Evolutionary conservation across 2,329 filamentous ascomycete species (phyloP).

Genomic region (Phoma sp.): DNA sequence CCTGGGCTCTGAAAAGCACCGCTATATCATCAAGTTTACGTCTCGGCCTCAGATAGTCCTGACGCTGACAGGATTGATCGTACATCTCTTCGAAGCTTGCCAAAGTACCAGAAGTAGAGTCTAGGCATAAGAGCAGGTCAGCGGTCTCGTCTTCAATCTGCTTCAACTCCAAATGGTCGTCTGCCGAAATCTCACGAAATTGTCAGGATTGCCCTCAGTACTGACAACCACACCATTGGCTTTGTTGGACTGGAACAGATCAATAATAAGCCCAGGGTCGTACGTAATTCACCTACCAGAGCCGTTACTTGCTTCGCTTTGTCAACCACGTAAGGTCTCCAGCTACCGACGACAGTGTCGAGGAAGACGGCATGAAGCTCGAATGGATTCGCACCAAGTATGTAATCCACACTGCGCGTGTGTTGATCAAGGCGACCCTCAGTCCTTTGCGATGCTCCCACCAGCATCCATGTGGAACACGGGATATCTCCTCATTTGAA

Average conservation of each 20-base stretch:
- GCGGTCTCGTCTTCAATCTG: slow-evolving; percentile 27
- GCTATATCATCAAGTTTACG: too few relatives aligned
- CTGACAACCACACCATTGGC: neutral
- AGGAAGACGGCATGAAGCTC: slow-evolving; percentile 33
- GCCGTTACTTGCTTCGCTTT: too few relatives aligned
- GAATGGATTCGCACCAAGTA: slow-evolving; percentile 24
- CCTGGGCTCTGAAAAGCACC: neutral
- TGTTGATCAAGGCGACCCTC: neutral
- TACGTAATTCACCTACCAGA: too few relatives aligned
- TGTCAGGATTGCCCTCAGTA: slow-evolving; percentile 1
- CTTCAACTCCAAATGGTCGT: slow-evolving; percentile 29
- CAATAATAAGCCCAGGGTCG: neutral
- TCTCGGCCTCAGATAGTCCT: neutral
- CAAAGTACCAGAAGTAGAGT: slow-evolving; percentile 28
- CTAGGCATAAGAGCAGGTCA: slow-evolving; percentile 28
- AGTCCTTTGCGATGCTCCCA: neutral
- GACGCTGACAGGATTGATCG: neutral
- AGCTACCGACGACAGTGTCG: slow-evolving; percentile 24
- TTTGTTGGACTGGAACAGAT: neutral
- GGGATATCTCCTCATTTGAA: slow-evolving; percentile 6
- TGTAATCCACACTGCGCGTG: neutral
- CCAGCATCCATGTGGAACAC: slow-evolving; percentile 7
- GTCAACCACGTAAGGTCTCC: slow-evolving; percentile 23
- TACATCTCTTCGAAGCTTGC: slow-evolving; percentile 7
- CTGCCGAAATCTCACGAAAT: slow-evolving; percentile 23